Evolutionary conservation across 2,329 filamentous ascomycete species (phyloP).

Genomic region (Trichoderma citrinoviride): DNA sequence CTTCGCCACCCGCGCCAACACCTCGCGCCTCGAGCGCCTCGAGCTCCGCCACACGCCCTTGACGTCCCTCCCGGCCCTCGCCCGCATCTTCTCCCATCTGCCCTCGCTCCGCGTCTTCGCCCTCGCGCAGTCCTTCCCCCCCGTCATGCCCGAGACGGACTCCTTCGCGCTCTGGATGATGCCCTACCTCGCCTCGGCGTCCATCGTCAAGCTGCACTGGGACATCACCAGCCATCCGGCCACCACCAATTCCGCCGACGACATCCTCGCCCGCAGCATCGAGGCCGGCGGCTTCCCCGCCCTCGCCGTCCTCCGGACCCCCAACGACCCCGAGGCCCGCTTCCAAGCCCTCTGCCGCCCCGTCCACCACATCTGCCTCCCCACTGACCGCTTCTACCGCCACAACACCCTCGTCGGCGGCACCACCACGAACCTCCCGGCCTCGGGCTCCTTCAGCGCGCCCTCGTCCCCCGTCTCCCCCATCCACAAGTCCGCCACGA

Average conservation of each 20-base stretch:
- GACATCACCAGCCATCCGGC: slow-evolving; percentile 55
- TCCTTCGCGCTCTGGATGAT: slow-evolving; percentile 58
- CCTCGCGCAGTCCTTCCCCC: slow-evolving; percentile 54
- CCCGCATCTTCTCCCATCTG: slow-evolving; percentile 58
- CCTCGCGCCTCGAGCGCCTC: slow-evolving; percentile 46
- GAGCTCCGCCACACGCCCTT: slow-evolving; percentile 57
- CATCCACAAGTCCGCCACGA: slow-evolving; percentile 39
- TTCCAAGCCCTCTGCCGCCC: slow-evolving; percentile 70
- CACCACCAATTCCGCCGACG: slow-evolving; percentile 51
- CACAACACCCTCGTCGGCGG: neutral
- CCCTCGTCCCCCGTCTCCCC: slow-evolving; percentile 30
- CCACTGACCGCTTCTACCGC: slow-evolving; percentile 45
- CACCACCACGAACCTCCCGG: neutral
- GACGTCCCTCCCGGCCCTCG: slow-evolving; percentile 55
- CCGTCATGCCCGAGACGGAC: slow-evolving; percentile 54
- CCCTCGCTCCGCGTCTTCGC: slow-evolving; percentile 48
- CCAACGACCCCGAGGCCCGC: slow-evolving; percentile 65
- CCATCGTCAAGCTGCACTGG: slow-evolving; percentile 59
- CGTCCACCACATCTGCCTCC: slow-evolving; percentile 51
- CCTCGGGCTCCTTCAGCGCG: slow-evolving; percentile 26
- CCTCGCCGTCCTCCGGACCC: slow-evolving; percentile 59
- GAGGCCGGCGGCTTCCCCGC: slow-evolving; percentile 59
- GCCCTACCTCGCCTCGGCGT: slow-evolving; percentile 59
- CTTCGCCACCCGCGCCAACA: slow-evolving; percentile 52
- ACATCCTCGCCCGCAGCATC: slow-evolving; percentile 64